Evolutionary conservation across 2,329 filamentous ascomycete genomes (phyloP).

Genomic region (Arthrocladium fulminans): DNA sequence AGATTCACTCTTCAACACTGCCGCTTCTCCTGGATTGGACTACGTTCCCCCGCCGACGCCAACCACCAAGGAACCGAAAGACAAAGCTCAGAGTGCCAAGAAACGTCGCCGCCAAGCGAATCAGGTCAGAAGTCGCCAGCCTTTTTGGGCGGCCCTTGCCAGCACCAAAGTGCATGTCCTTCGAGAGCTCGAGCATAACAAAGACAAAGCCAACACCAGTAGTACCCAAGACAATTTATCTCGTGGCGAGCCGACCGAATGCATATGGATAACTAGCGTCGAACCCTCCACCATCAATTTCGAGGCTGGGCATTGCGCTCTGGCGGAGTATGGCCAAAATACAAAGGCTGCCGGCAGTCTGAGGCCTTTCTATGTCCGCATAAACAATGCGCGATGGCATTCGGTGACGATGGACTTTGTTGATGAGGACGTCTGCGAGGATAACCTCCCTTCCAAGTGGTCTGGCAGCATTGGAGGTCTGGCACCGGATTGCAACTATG

Average conservation of each 20-base stretch:
- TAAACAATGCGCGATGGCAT: conserved; percentile 58
- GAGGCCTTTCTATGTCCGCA: conserved; percentile 56
- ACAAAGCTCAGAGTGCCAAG: conserved; percentile 56
- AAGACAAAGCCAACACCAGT: conserved; percentile 26
- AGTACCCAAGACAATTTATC: conserved; percentile 15
- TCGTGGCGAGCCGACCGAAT: conserved; percentile 32
- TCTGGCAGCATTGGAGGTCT: conserved; percentile 56
- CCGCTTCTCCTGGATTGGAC: conserved; percentile 34
- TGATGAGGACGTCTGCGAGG: conserved; percentile 36
- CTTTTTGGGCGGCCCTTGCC: conserved; percentile 81
- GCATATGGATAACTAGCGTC: conserved; percentile 40
- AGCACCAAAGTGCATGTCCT: conserved; percentile 95
- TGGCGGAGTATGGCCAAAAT: conserved; percentile 25
- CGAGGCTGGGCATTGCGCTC: conserved; percentile 30
- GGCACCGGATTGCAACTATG: conserved; percentile 55
- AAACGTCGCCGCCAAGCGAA: conserved; percentile 86
- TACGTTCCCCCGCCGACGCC: conserved; percentile 44
- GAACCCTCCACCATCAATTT: conserved; percentile 40
- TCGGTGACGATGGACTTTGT: conserved; percentile 47
- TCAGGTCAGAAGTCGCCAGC: conserved; percentile 81
- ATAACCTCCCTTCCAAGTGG: conserved; percentile 42
- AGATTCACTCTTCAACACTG: conserved; percentile 33
- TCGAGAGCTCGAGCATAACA: conserved; percentile 78
- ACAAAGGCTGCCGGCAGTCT: conserved; percentile 21
- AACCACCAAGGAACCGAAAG: conserved; percentile 45